Base-by-base conservation (phyloP, 1,284 basidiomycete genomes). In the Phenoliferia sp. region DNA sequence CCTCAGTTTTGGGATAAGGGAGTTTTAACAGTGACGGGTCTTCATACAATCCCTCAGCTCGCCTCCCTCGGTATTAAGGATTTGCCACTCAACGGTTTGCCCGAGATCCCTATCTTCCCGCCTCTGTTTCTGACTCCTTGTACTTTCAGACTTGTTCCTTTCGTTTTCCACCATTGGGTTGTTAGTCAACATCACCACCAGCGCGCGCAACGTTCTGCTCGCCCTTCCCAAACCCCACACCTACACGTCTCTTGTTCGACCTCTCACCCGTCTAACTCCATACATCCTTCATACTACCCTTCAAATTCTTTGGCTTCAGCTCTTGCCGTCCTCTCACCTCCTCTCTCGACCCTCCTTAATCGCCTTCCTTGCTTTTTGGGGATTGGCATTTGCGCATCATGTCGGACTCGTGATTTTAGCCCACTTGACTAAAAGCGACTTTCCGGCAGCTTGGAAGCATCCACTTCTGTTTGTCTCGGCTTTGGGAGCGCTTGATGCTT, bases 401-500 rank as follows among this genome's bases (percentile, higher is more conserved):
- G 94, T 97, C 56, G 92, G 92, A 44, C 83, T 90, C 73, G 90
- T 98, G 81, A 98, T 98, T 77, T 81, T 97, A 39, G 92, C 94
- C 0, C 95, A 99, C 79, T 87, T 98, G 52, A 94, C 93, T 61
- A 87, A 87, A 72, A 84, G 85, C 50, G 82, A 87, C 7, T 96
- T 97, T 82, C 94, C 94, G 0, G 59, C 70, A 1, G 59, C 48
- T 12, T 69, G 65, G 66, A 70, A 73, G 86, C 92, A 96, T 79
- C 84, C 86, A 73, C 85, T 93, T 77, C 93, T 93, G 87, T 78
- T 93, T 12, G 91, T 89, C 87, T 90, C 86, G 69, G 78, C 87
- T 6, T 76, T 93, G 17, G 88, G 88, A 4, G 89, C 89, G 0
- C 65, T 92, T 32, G 95, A 99, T 77, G 93, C 90, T 5, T 52